Evolutionary conservation across 2,329 filamentous ascomycete genomes (phyloP).

Genomic region (Ampelomyces quisqualis): DNA sequence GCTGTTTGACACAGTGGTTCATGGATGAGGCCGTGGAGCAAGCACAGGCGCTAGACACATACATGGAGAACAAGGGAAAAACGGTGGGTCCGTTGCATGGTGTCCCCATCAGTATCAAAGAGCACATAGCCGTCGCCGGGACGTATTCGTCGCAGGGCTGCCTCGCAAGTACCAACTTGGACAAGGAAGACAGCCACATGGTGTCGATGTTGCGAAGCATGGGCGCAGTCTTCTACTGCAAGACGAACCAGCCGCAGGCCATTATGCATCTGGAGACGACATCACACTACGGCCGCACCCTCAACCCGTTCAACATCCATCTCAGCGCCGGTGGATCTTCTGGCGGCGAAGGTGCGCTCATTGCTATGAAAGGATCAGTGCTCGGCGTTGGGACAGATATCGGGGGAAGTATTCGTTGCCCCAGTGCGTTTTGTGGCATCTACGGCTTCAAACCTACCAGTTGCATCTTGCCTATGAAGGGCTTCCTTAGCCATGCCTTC

Average conservation of each 20-base stretch:
- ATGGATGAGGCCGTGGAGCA: constrained; percentile 21
- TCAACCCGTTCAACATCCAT: constrained; percentile 49
- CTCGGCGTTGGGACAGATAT: constrained; percentile 30
- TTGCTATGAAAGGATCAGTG: constrained; percentile 22
- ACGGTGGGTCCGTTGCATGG: constrained; percentile 47
- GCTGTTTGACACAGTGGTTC: constrained; percentile 24
- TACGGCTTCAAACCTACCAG: constrained; percentile 32
- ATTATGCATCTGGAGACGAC: constrained; percentile 57
- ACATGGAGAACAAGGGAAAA: constrained; percentile 39
- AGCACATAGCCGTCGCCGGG: constrained; percentile 50
- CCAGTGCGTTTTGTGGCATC: constrained; percentile 25
- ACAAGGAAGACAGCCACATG: constrained; percentile 56
- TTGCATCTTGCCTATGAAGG: constrained; percentile 16
- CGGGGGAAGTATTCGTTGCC: constrained; percentile 26
- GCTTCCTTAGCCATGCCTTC: constrained; percentile 7
- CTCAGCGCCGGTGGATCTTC: constrained; percentile 53
- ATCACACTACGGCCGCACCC: constrained; percentile 51
- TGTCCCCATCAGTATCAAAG: constrained; percentile 56
- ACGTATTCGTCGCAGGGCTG: constrained; percentile 60
- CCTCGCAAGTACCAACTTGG: constrained; percentile 49
- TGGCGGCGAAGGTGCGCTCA: constrained; percentile 28
- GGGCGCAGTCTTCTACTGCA: constrained; percentile 55
- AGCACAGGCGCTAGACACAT: constrained; percentile 43
- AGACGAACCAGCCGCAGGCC: constrained; percentile 55
- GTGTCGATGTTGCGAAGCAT: constrained; percentile 54